Conservation (phyloP, 805 yeast species). For the Cyberlindnera americana region DNA sequence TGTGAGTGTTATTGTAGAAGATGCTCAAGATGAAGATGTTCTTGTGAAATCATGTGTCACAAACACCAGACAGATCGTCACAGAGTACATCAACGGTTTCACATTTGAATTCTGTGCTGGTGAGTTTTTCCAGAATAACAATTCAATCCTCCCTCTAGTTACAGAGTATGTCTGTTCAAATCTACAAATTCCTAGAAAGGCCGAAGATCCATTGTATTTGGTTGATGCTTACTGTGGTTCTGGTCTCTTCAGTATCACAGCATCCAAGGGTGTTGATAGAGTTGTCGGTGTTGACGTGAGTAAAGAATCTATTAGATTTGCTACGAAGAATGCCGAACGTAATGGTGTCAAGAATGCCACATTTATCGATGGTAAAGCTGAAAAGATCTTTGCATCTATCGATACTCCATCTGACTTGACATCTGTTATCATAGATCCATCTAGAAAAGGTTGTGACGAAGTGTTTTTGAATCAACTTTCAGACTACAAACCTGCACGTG, state of each 20-base stretch:
- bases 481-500: slow-evolving; percentile 75
- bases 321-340: slow-evolving; percentile 70
- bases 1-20: slow-evolving; percentile 35
- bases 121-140: slow-evolving; percentile 95
- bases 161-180: slow-evolving; percentile 77
- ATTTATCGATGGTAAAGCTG: slow-evolving; percentile 91
- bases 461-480: slow-evolving; percentile 82
- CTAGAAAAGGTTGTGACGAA: slow-evolving; percentile 94
- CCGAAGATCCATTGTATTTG: slow-evolving; percentile 55
- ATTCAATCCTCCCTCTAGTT: slow-evolving; percentile 81
- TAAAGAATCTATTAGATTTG: slow-evolving; percentile 87
- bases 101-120: slow-evolving; percentile 89
- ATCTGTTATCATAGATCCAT: slow-evolving; percentile 92
- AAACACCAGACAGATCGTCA: slow-evolving; percentile 71
- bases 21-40: slow-evolving; percentile 23
- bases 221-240: slow-evolving; percentile 98
- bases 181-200: slow-evolving; percentile 41
- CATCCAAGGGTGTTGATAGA: slow-evolving; percentile 73
- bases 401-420: slow-evolving; percentile 75
- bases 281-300: slow-evolving; percentile 94
- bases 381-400: slow-evolving; percentile 74
- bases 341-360: slow-evolving; percentile 76
- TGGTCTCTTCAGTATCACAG: slow-evolving; percentile 86
- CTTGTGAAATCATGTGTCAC: slow-evolving; percentile 73
- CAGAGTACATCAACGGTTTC: slow-evolving; percentile 70